Base-by-base conservation (phyloP, 2,329 filamentous ascomycete species). In the Hymenoscyphus infarciens region DNA sequence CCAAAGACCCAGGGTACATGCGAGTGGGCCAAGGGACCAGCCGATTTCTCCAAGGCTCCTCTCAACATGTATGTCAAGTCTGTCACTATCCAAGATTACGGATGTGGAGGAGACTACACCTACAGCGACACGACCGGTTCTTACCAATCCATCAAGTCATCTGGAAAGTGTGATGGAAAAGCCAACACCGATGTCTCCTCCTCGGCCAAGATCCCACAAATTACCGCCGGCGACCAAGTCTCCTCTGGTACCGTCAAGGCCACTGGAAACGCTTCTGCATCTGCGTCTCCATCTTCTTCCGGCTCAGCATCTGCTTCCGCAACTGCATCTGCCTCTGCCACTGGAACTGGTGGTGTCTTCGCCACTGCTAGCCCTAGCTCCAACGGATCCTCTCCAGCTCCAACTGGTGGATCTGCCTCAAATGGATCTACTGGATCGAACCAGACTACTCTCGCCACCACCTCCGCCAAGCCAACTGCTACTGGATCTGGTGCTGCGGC, bases 1-100 rank as follows among this genome's bases (percentile, higher is more conserved):
- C 74, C 77, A 61, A 74, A 79, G 42, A 74, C 80, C n/a, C 64
- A 77, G 64, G 87, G 87, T 56, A 88, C 86, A 27, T 81, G 88
- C 62, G 73, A 83, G 61, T 91, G 88, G 88, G 87, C 87, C 55
- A 87, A 87, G 56, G 88, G 88, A 60, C 69, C 75, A 38, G 78
- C 78, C 15, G 78, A 81, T 70, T 66, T 79, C 68, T 71, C 68
- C 64, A 67, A 79, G 63, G 80, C 69, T 13, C 81, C 81, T 4
- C 83, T 79, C 76, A 78, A 73, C 64, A 83, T 83, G 81, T 77
- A 76, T 56, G 80, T 84, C 61, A 76, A 81, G 70, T 76, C 69
- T 58, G 77, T 84, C 66, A 79, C 76, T 63, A 78, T 84, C 68
- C 77, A 75, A 64, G 83, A 84, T 75, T 79, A 80, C 61, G 64